These are phyloP conservation scores for Sedum album DNA, from an alignment of 164 flowering plant genomes.

Conservation along the genomic window DNA sequence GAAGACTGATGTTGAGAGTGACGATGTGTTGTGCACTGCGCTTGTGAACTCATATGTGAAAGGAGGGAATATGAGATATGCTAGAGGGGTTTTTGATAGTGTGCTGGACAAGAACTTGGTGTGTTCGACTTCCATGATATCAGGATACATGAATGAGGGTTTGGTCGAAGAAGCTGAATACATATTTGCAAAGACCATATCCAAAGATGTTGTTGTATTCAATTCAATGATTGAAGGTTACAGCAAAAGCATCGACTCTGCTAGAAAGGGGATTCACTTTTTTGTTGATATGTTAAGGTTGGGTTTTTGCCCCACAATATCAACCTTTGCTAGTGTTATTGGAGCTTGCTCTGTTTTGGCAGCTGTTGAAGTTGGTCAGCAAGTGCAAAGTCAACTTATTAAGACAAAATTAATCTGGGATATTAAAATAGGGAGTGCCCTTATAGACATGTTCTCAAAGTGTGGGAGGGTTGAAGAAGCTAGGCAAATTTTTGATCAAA, in stretches of 20 bases:
- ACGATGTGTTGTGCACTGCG: conserved; percentile 61
- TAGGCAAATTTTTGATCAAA: conserved; percentile 48
- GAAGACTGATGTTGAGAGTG: conserved; percentile 37
- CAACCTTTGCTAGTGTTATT: conserved; percentile 74
- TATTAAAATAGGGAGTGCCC: conserved; percentile 75
- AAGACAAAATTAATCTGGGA: conserved; percentile 34
- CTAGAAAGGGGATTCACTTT: conserved; percentile 45
- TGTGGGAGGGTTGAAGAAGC: conserved; percentile 78
- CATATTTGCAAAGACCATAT: conserved; percentile 37
- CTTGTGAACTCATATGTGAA: conserved; percentile 71
- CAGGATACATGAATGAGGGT: conserved; percentile 71
- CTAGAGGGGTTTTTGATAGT: conserved; percentile 60
- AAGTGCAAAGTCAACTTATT: conserved; percentile 61
- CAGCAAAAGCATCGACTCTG: conserved; percentile 53
- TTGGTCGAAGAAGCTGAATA: conserved; percentile 53
- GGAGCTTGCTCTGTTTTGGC: conserved; percentile 76
- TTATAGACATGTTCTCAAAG: conserved; percentile 81
- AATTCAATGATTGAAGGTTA: conserved; percentile 97
- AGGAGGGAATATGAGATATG: conserved; percentile 49
- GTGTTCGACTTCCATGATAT: conserved; percentile 79
- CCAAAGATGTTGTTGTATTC: conserved; percentile 68
- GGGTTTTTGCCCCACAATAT: conserved; percentile 50
- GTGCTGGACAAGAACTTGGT: conserved; percentile 56
- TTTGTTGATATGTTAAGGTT: conserved; percentile 57
- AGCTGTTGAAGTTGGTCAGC: conserved; percentile 59